phyloP scores from a whole-genome alignment of 139 green algal genomes.

The Chloropicon primus region DNA sequence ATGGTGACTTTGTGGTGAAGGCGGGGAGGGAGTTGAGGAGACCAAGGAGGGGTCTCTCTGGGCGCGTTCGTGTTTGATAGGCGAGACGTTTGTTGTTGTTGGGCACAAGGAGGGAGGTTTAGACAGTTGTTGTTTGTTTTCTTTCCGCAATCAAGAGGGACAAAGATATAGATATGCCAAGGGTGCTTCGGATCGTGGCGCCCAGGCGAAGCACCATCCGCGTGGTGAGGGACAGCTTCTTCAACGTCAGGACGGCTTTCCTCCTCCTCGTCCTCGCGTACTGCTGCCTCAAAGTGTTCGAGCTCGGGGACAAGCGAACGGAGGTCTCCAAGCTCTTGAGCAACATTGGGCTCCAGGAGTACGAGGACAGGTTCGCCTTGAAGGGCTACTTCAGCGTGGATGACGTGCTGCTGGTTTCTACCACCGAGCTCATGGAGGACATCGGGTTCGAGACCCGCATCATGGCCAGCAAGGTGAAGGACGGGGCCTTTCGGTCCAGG shows the following conservation, averaged over 20 bases:
- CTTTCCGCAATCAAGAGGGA: no score
- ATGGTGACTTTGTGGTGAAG: no score
- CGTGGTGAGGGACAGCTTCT: neutral
- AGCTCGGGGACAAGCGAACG: neutral
- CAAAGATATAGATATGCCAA: no score
- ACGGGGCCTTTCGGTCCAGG: neutral
- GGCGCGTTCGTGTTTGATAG: no score
- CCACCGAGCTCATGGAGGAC: neutral
- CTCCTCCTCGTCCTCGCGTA: neutral
- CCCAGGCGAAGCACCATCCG: neutral
- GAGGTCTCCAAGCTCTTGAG: neutral
- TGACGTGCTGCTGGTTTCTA: neutral
- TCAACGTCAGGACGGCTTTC: neutral
- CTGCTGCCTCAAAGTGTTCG: neutral
- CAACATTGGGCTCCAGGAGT: neutral
- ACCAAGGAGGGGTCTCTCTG: no score
- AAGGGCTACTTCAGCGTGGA: neutral
- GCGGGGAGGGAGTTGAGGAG: no score
- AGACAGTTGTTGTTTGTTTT: no score
- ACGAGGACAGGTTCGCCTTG: neutral
- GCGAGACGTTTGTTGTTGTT: no score
- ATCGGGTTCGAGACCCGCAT: neutral
- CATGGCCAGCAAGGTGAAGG: neutral
- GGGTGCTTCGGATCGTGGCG: neutral
- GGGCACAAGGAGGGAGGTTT: no score